Conservation (phyloP, 768 basidiomycete genomes). For the Kwoniella botswanensis region DNA sequence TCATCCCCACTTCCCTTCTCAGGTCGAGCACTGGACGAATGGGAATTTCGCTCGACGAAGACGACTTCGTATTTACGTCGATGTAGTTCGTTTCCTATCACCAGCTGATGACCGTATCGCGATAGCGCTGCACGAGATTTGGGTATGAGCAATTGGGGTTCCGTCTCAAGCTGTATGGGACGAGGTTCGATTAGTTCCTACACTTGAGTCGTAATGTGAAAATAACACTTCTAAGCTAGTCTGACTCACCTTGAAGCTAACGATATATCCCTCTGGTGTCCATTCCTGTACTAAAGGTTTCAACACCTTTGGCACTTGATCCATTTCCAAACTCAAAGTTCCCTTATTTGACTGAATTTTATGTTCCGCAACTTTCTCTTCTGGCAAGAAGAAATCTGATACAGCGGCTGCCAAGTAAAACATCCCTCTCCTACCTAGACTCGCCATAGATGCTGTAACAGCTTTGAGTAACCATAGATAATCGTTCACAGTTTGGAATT, state of each 20-base stretch:
- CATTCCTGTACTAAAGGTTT: constrained; percentile 93
- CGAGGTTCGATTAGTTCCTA: neutral
- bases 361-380: constrained; percentile 91
- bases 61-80: constrained; percentile 89
- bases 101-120: constrained; percentile 95
- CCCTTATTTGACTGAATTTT: constrained; percentile 98
- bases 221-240: too few relatives aligned
- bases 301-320: constrained; percentile 95
- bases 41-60: constrained; percentile 67
- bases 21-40: neutral
- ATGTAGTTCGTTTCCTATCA: constrained; percentile 95
- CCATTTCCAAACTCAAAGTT: constrained; percentile 93
- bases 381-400: constrained; percentile 95
- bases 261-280: constrained; percentile 85
- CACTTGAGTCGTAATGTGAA: too few relatives aligned
- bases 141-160: constrained; percentile 77
- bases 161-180: constrained; percentile 81
- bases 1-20: constrained; percentile 27
- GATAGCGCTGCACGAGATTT: constrained; percentile 87
- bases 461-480: constrained; percentile 90
- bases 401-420: constrained; percentile 98
- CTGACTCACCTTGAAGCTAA: constrained; percentile 86
- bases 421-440: constrained; percentile 73
- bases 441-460: constrained; percentile 74
- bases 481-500: constrained; percentile 93